Conservation (phyloP, 2,329 filamentous ascomycete species). For the Ceratocystis colombiana region DNA sequence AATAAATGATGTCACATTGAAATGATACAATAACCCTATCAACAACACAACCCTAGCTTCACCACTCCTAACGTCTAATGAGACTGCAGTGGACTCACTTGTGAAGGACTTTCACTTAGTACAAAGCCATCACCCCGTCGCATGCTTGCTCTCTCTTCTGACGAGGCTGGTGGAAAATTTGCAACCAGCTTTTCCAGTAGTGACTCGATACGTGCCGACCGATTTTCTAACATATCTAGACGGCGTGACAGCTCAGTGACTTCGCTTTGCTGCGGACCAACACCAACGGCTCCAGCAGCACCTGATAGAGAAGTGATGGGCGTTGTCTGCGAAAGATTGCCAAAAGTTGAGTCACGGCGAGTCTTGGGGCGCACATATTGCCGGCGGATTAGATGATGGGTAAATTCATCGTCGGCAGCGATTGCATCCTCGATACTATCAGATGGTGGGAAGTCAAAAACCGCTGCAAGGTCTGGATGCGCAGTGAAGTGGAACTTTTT, state of each 20-base stretch:
- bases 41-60: neutral
- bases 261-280: slow-evolving; percentile 33
- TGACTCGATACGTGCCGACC: slow-evolving; percentile 41
- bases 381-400: slow-evolving; percentile 47
- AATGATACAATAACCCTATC: neutral
- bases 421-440: slow-evolving; percentile 49
- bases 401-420: slow-evolving; percentile 49
- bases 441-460: slow-evolving; percentile 62
- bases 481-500: slow-evolving; percentile 58
- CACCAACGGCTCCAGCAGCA: slow-evolving; percentile 27
- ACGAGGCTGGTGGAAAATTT: neutral
- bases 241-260: slow-evolving; percentile 37
- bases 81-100: neutral
- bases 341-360: slow-evolving; percentile 49
- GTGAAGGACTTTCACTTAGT: neutral
- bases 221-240: slow-evolving; percentile 42
- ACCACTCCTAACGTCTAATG: neutral
- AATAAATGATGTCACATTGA: neutral
- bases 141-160: neutral
- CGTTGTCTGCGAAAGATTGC: slow-evolving; percentile 35
- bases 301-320: neutral
- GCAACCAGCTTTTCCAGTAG: slow-evolving; percentile 36
- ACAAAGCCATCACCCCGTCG: neutral
- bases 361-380: slow-evolving; percentile 43
- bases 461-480: slow-evolving; percentile 60